Evolutionary conservation across 371 early-diverging fungal species (phyloP).

Genomic region (Rhizomucor pusillus): DNA sequence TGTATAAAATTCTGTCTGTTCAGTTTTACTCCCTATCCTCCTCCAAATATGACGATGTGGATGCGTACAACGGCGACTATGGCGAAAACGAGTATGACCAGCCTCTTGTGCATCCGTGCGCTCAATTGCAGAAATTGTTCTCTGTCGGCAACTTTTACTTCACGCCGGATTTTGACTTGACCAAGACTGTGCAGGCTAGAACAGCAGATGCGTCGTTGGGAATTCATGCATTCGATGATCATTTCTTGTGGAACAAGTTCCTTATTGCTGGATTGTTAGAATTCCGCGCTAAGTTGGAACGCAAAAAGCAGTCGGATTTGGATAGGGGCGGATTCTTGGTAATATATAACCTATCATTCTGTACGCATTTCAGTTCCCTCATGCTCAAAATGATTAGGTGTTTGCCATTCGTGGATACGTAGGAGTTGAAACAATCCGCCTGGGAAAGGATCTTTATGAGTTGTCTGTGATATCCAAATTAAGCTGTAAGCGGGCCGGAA

Average conservation of each 20-base stretch:
- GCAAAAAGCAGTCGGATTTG: slow-evolving; percentile 60
- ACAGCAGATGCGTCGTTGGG: slow-evolving; percentile 18
- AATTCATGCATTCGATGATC: slow-evolving; percentile 56
- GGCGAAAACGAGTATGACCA: slow-evolving; percentile 37
- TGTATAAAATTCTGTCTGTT: slow-evolving; percentile 59
- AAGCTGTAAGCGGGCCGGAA: slow-evolving; percentile 92
- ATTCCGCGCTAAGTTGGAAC: slow-evolving; percentile 68
- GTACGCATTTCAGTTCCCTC: too few relatives aligned
- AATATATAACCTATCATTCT: slow-evolving; percentile 1
- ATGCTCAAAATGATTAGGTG: slow-evolving; percentile 25
- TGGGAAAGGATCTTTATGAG: slow-evolving; percentile 45
- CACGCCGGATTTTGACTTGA: slow-evolving; percentile 73
- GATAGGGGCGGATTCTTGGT: slow-evolving; percentile 75
- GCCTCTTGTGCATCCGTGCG: slow-evolving; percentile 53
- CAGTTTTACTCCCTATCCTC: slow-evolving; percentile 63
- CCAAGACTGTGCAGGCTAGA: slow-evolving; percentile 67
- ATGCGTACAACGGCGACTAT: slow-evolving; percentile 26
- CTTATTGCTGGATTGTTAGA: slow-evolving; percentile 77
- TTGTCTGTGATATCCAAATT: slow-evolving; percentile 88
- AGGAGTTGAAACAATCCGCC: slow-evolving; percentile 43
- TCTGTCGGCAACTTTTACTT: slow-evolving; percentile 76
- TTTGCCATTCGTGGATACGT: slow-evolving; percentile 71
- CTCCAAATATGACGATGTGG: slow-evolving; percentile 54
- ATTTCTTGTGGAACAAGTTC: slow-evolving; percentile 89
- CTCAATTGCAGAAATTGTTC: slow-evolving; percentile 62